phyloP scores from a whole-genome alignment of 2,329 filamentous ascomycete species.

The Metarhizium robertsii region DNA sequence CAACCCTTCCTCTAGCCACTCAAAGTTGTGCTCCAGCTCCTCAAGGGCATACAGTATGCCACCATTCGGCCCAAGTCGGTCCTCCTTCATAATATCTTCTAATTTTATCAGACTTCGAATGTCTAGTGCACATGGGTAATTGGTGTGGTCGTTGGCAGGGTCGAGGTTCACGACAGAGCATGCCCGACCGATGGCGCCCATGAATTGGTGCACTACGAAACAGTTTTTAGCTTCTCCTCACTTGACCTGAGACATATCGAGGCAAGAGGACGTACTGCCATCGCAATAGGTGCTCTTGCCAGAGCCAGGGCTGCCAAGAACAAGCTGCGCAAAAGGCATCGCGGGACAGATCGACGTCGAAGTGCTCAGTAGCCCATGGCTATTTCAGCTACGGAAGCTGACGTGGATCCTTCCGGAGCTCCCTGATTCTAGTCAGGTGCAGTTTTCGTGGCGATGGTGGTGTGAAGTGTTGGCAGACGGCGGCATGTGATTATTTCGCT shows the following conservation, averaged over 20 bases:
- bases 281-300: conserved; percentile 98
- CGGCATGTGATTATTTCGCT: neutral
- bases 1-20: conserved; percentile 79
- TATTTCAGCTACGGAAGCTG: neutral
- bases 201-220: conserved; percentile 79
- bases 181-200: conserved; percentile 88
- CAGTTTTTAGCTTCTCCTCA: neutral
- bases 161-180: conserved; percentile 95
- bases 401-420: neutral
- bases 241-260: neutral
- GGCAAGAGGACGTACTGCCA: conserved; percentile 56
- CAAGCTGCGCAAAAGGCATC: conserved; percentile 64
- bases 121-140: conserved; percentile 82
- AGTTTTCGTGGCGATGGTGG: neutral
- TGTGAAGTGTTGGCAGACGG: neutral
- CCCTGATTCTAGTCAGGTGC: neutral
- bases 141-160: conserved; percentile 88
- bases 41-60: conserved; percentile 89
- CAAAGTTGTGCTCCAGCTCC: conserved; percentile 86
- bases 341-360: conserved; percentile 2
- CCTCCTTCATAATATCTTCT: conserved; percentile 90
- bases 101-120: conserved; percentile 82
- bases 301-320: conserved; percentile 87
- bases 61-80: conserved; percentile 85
- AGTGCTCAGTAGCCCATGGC: neutral